phyloP scores from a whole-genome alignment of 768 basidiomycete species.

The Rhodotorula babjevae region DNA sequence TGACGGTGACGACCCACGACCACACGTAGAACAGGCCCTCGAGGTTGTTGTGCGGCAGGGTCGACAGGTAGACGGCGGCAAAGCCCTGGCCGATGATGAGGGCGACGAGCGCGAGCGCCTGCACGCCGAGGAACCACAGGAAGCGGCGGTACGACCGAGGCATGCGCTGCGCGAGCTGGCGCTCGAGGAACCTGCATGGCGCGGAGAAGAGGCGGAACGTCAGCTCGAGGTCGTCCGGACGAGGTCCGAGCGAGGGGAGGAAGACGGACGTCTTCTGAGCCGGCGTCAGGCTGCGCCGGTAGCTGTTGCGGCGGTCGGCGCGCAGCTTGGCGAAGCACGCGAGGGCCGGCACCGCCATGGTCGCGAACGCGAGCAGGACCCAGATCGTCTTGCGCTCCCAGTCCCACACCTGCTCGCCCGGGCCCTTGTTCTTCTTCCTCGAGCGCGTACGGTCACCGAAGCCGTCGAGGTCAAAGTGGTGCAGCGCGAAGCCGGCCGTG shows the following conservation, averaged over 20 bases:
- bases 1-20: constrained; percentile 40
- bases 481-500: constrained; percentile 39
- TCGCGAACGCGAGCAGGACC: constrained; percentile 39
- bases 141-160: constrained; percentile 50
- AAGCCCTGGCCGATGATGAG: constrained; percentile 64
- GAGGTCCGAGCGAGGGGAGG: background rate
- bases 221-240: background rate
- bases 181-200: constrained; percentile 45
- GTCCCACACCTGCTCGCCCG: constrained; percentile 30
- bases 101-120: constrained; percentile 57
- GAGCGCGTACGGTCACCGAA: constrained; percentile 21
- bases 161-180: constrained; percentile 46
- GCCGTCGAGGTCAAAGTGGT: constrained; percentile 41
- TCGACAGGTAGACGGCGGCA: constrained; percentile 83
- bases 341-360: constrained; percentile 39
- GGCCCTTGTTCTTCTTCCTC: background rate
- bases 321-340: constrained; percentile 50
- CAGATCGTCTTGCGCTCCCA: constrained; percentile 45
- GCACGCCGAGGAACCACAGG: constrained; percentile 50
- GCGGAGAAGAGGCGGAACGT: background rate
- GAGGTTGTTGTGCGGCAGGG: constrained; percentile 65
- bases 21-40: constrained; percentile 63
- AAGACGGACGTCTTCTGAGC: constrained; percentile 45
- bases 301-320: constrained; percentile 48
- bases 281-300: constrained; percentile 47